These are phyloP conservation scores for Talaromyces albobiverticillius DNA, from an alignment of 2,329 filamentous ascomycete genomes.

Conservation along the genomic window DNA sequence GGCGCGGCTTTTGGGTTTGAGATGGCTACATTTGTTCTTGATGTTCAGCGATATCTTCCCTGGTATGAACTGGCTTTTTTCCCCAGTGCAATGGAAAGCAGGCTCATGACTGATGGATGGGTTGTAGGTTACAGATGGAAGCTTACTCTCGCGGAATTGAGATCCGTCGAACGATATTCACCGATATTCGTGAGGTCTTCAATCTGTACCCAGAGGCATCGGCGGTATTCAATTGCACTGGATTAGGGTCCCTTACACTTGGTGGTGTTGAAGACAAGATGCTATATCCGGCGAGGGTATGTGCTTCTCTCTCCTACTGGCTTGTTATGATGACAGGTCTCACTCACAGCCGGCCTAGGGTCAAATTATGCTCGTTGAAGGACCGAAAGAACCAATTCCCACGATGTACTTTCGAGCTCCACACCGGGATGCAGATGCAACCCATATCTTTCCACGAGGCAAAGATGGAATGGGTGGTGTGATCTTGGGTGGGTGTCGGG, in stretches of 20 bases:
- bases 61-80: conserved; percentile 7
- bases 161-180: conserved; percentile 13
- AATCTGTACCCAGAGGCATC: conserved; percentile 9
- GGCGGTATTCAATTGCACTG: conserved; percentile 11
- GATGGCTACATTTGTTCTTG: conserved; percentile 14
- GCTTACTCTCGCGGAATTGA: conserved; percentile 13
- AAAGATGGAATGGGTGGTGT: conserved; percentile 14
- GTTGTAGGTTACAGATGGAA: conserved; percentile 14
- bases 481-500: conserved; percentile 13
- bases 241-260: conserved; percentile 9
- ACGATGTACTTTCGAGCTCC: conserved; percentile 14
- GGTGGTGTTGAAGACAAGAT: conserved; percentile 12
- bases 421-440: conserved; percentile 14
- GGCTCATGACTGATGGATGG: conserved; percentile 3
- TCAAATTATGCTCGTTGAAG: conserved; percentile 14
- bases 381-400: conserved; percentile 12
- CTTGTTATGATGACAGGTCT: conserved; percentile 9
- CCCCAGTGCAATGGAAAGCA: conserved; percentile 4
- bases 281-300: conserved; percentile 12
- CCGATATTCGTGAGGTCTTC: conserved; percentile 13
- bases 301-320: conserved; percentile 3
- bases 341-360: conserved; percentile 12
- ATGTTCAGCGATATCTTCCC: conserved; percentile 15
- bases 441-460: conserved; percentile 13
- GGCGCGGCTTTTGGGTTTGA: conserved; percentile 14